Evolutionary conservation across 768 basidiomycete genomes (phyloP).

Genomic region (Guyanaporus albipodus): DNA sequence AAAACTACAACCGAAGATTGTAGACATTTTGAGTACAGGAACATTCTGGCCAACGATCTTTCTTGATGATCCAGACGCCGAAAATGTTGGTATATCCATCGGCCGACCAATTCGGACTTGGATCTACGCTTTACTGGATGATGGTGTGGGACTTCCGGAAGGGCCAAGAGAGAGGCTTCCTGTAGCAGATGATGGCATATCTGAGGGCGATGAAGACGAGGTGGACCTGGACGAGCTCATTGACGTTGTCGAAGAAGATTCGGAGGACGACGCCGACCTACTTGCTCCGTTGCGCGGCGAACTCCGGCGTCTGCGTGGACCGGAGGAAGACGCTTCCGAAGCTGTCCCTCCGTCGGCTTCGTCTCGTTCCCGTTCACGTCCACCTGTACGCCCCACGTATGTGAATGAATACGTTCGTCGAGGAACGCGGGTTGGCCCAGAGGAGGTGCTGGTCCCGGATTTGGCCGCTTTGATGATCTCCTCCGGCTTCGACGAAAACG

Average conservation of each 20-base stretch:
- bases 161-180: slow-evolving; percentile 13
- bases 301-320: slow-evolving; percentile 51
- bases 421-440: slow-evolving; percentile 59
- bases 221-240: slow-evolving; percentile 59
- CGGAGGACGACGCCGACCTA: slow-evolving; percentile 45
- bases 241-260: slow-evolving; percentile 63
- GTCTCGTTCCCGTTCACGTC: slow-evolving; percentile 28
- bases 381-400: slow-evolving; percentile 18
- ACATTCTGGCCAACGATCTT: slow-evolving; percentile 73
- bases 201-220: slow-evolving; percentile 33
- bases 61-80: slow-evolving; percentile 73
- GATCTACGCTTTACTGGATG: slow-evolving; percentile 65
- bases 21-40: slow-evolving; percentile 58
- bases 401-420: slow-evolving; percentile 63
- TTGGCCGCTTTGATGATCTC: slow-evolving; percentile 46
- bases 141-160: slow-evolving; percentile 58
- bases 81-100: slow-evolving; percentile 60
- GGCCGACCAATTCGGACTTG: slow-evolving; percentile 60
- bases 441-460: slow-evolving; percentile 50
- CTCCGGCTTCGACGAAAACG: slow-evolving; percentile 25
- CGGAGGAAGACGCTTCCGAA: slow-evolving; percentile 33
- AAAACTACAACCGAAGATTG: slow-evolving; percentile 48
- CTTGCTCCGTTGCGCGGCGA: slow-evolving; percentile 69
- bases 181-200: slow-evolving; percentile 19
- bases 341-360: slow-evolving; percentile 31